Evolutionary conservation across 2,329 filamentous ascomycete genomes (phyloP), one percentile per base, ranked within the genome.

Genomic region (Paracamarosporium sp.): DNA sequence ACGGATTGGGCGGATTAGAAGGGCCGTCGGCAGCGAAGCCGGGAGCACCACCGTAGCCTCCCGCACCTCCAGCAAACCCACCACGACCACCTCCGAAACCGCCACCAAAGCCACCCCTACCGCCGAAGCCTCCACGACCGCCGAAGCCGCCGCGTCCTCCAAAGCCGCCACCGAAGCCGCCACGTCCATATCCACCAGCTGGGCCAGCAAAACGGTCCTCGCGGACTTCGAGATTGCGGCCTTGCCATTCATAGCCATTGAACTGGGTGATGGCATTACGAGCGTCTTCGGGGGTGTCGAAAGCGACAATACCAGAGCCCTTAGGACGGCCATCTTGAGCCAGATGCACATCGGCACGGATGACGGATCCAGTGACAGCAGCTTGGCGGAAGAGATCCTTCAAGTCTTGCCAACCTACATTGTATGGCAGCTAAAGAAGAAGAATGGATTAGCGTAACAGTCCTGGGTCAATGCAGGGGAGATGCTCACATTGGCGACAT

Each of bases 341-440:
- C 60, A 92, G 83, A 78, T 99, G 94, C 57, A 99, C 93, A 79
- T 99, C 95, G 63, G 95, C 95, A 75, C 95, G 93, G 72, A 97
- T 90, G 60, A 99, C 93, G 59, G 72, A 70, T 22, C 75, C 74
- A 56, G 71, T 75, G 50, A 69, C 68, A 15, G 67, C 69, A 64
- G 95, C 93, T 86, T 97, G 93, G 74, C 95, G 91, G 85, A 99
- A 99, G 67, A 99, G 85, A 79, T 99, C 95, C 82, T 99, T 99
- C 69, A 99, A 83, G 79, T 99, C 95, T 81, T 99, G 95, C 95
- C 95, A 99, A 76, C 95, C 95, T 70, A 96, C 92, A 65, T 92
- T 96, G 82, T 93, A 99, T 20, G 95, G 95, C 69, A 99, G 91
- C 95, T 99, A 80, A 59, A n/a, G 63, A 60, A 63, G n/a, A n/a